phyloP scores from a whole-genome alignment of 2,329 filamentous ascomycete species.

The Fusarium nematophilum region DNA sequence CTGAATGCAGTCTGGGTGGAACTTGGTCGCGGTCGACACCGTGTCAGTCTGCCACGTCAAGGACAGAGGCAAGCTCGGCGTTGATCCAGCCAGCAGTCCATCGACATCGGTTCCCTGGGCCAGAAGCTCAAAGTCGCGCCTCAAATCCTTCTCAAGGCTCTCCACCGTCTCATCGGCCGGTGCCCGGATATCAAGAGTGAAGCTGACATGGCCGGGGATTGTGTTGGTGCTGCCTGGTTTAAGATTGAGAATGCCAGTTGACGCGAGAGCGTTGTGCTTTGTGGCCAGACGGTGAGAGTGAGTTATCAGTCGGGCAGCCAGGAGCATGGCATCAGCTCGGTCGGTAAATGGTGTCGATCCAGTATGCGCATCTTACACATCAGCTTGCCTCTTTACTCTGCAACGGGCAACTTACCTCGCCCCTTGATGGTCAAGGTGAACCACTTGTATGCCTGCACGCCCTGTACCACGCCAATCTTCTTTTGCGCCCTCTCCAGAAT shows the following conservation, averaged over 20 bases:
- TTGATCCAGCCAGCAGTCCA: slow-evolving; percentile 27
- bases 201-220: slow-evolving; percentile 24
- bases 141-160: slow-evolving; percentile 49
- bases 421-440: slow-evolving; percentile 41
- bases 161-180: slow-evolving; percentile 65
- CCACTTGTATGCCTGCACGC: slow-evolving; percentile 44
- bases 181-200: slow-evolving; percentile 72
- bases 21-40: slow-evolving; percentile 68
- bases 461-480: slow-evolving; percentile 34
- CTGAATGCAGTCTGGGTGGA: slow-evolving; percentile 73
- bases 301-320: slow-evolving; percentile 26
- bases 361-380: slow-evolving; percentile 23
- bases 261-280: slow-evolving; percentile 22
- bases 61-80: slow-evolving; percentile 20
- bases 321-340: slow-evolving; percentile 23
- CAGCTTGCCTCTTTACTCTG: no score
- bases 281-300: slow-evolving; percentile 26
- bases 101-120: slow-evolving; percentile 54
- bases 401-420: background rate
- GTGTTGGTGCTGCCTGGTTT: slow-evolving; percentile 30
- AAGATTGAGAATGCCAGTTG: slow-evolving; percentile 24
- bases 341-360: slow-evolving; percentile 24
- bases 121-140: slow-evolving; percentile 39
- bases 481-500: slow-evolving; percentile 30
- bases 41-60: slow-evolving; percentile 69